Conservation (phyloP, 192 early-diverging fungal genomes). For the Backusella sp. region DNA sequence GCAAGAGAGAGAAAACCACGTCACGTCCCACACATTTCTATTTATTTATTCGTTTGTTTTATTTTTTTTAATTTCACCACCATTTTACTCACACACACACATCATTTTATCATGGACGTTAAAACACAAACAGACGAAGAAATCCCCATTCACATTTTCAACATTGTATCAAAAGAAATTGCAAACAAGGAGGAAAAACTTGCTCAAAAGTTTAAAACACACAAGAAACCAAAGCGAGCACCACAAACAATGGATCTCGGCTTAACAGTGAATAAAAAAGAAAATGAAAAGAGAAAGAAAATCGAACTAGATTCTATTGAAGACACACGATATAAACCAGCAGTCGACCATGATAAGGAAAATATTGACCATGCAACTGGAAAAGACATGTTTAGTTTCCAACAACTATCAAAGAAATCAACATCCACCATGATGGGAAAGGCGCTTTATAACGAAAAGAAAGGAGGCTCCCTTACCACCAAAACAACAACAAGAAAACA, state of each 20-base stretch:
- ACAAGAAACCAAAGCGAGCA: neutral
- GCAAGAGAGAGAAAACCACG: neutral
- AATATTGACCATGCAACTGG: constrained; percentile 17
- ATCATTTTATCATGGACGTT: constrained; percentile 9
- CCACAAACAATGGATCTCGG: constrained; percentile 10
- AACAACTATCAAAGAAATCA: neutral
- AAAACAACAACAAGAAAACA: neutral
- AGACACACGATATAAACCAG: neutral
- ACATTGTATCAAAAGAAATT: constrained; percentile 23
- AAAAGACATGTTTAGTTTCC: constrained; percentile 13
- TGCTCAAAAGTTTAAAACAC: constrained; percentile 15
- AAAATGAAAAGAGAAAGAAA: neutral
- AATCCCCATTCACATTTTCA: constrained; percentile 44
- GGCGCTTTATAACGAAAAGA: neutral
- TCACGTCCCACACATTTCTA: neutral
- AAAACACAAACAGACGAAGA: constrained; percentile 36
- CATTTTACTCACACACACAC: neutral
- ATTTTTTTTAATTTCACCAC: neutral
- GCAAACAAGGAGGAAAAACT: constrained; percentile 36
- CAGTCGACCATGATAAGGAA: constrained; percentile 9
- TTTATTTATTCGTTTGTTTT: constrained; percentile 16
- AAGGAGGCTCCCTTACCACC: neutral
- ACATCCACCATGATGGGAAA: constrained; percentile 22
- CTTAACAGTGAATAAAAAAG: neutral
- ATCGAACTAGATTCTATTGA: neutral